Evolutionary conservation across 331 rosid species (phyloP), one percentile per base, ranked within the genome.

Genomic region (Pyrus hybrid): DNA sequence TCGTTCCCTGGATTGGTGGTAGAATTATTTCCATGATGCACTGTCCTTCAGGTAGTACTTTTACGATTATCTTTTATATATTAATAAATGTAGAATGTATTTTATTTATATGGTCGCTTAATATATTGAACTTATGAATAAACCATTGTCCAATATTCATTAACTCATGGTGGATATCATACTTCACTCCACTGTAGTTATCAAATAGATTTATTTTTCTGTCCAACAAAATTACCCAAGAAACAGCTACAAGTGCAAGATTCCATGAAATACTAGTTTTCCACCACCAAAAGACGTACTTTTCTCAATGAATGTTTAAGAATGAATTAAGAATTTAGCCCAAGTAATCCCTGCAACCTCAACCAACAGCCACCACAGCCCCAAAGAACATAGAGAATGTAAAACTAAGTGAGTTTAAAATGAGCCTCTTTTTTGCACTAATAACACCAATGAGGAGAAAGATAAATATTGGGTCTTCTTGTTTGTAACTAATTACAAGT

Each of bases 1-100:
- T 88, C 51, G 90, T 91, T 80, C 97, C 97, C 64, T 90, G 98
- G 98, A 91, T 89, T 81, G 97, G 98, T 47, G 98, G 98, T 61
- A 85, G 98, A 91, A 90, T 93, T 58, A 83, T 91, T 76, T 91
- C 98, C 74, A 93, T 91, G 97, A 79, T 68, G 72, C 94, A 93
- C 89, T 68, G 81, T 75, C 96, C 93, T 68, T 88, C 98, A 66
- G 98, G 98, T 93, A 90, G 83, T 71, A 56, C 54, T 76, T 61
- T 60, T 23, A 64, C 70, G 1, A 67, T 45, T 69, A 67, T 80
- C 76, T 30, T 25, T 13, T 28, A 29, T 33, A 8, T 21, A 14
- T 57, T 72, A 56, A 68, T 72, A 37, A 33, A 14, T 56, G 23
- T 33, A 30, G 35, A 20, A 20, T 66, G 6, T 33, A 11, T 54